Evolutionary conservation across 2,329 filamentous ascomycete species (phyloP).

Genomic region (Coleophoma eucalyptorum): DNA sequence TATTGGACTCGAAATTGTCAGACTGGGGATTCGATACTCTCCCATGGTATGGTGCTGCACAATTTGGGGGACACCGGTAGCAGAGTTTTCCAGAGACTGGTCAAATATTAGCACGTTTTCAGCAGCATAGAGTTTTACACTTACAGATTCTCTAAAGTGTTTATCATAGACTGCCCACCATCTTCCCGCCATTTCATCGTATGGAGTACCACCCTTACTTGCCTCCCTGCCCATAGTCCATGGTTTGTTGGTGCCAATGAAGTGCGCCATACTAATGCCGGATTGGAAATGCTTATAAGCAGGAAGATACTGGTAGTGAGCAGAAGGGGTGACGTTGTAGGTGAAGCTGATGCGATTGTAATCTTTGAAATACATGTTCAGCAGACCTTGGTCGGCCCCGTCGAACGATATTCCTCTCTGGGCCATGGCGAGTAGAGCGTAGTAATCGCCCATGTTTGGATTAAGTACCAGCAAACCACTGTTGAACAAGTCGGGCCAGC

Average conservation of each 20-base stretch:
- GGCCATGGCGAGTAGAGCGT: slow-evolving; percentile 79
- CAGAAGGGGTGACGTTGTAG: slow-evolving; percentile 96
- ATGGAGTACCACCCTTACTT: slow-evolving; percentile 55
- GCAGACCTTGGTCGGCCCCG: slow-evolving; percentile 89
- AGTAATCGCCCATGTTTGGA: slow-evolving; percentile 84
- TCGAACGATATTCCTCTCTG: slow-evolving; percentile 90
- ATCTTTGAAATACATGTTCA: slow-evolving; percentile 90
- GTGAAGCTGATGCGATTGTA: slow-evolving; percentile 90
- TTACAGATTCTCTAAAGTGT: slow-evolving; percentile 64
- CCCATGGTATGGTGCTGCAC: slow-evolving; percentile 29
- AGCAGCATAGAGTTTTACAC: slow-evolving; percentile 3
- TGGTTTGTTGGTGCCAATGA: slow-evolving; percentile 88
- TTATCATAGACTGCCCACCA: slow-evolving; percentile 96
- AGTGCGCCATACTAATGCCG: slow-evolving; percentile 87
- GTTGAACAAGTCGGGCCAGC: slow-evolving; percentile 98
- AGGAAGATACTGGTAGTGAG: slow-evolving; percentile 95
- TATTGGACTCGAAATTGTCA: slow-evolving; percentile 9
- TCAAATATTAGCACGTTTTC: slow-evolving; percentile 3
- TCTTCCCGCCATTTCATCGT: slow-evolving; percentile 76
- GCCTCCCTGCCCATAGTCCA: slow-evolving; percentile 67
- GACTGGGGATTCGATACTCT: slow-evolving; percentile 21
- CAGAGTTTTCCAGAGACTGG: slow-evolving; percentile 18
- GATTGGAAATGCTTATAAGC: slow-evolving; percentile 92
- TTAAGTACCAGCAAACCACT: slow-evolving; percentile 92
- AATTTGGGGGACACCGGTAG: slow-evolving; percentile 15